Evolutionary conservation across 805 yeast species (phyloP).

Genomic region (Saturnispora sanitii): DNA sequence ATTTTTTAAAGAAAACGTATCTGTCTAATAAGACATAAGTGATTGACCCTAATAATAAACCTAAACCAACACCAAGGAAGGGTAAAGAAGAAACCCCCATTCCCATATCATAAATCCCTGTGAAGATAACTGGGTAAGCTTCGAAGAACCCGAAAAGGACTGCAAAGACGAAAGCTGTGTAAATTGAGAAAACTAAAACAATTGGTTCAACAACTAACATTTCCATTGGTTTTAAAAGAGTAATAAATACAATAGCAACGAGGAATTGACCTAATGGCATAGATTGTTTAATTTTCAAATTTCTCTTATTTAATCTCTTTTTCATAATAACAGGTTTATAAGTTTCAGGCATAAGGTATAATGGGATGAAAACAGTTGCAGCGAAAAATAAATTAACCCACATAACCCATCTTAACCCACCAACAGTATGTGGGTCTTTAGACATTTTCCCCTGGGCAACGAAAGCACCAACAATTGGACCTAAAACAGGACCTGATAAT

Average conservation of each 20-base stretch:
- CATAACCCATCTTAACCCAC: slow-evolving; percentile 60
- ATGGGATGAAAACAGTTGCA: slow-evolving; percentile 41
- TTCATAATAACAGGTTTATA: slow-evolving; percentile 58
- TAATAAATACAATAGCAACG: slow-evolving; percentile 36
- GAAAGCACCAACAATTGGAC: slow-evolving; percentile 68
- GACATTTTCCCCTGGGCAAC: slow-evolving; percentile 42
- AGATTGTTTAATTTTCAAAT: slow-evolving; percentile 35
- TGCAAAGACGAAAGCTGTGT: slow-evolving; percentile 67
- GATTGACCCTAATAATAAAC: slow-evolving; percentile 46
- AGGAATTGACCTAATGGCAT: slow-evolving; percentile 30
- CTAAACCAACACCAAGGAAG: slow-evolving; percentile 64
- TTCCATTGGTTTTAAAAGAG: slow-evolving; percentile 52
- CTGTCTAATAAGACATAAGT: slow-evolving; percentile 44
- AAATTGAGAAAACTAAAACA: slow-evolving; percentile 57
- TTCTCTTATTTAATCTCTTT: slow-evolving; percentile 51
- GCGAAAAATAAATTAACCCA: slow-evolving; percentile 68
- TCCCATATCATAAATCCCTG: slow-evolving; percentile 51
- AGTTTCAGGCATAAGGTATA: slow-evolving; percentile 51
- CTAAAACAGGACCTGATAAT: slow-evolving; percentile 69
- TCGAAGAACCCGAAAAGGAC: slow-evolving; percentile 73
- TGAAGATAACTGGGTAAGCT: slow-evolving; percentile 66
- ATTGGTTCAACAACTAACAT: slow-evolving; percentile 71
- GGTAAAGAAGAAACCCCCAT: slow-evolving; percentile 58
- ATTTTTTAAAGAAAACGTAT: slow-evolving; percentile 40
- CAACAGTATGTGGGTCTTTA: slow-evolving; percentile 13